Conservation (phyloP, 331 rosid species). For the Acacia concinna region DNA sequence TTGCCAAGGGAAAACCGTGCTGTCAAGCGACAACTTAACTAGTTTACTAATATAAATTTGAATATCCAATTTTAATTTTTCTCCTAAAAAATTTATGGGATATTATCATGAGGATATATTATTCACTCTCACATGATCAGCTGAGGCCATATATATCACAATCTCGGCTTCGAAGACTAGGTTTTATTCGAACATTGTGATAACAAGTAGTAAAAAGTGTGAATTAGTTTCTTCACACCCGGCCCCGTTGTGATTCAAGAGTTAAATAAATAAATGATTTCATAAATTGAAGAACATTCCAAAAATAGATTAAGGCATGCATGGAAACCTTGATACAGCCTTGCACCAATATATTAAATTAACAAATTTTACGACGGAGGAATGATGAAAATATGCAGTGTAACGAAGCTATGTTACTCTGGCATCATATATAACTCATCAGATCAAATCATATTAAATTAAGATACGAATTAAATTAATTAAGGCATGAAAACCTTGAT, state of each 20-base stretch:
- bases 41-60: not conserved
- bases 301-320: too few relatives aligned
- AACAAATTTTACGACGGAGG: not conserved
- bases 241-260: not conserved
- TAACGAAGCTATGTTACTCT: slow-evolving; percentile 22
- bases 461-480: slow-evolving; percentile 22
- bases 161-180: not conserved
- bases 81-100: not conserved
- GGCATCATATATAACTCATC: slow-evolving; percentile 14
- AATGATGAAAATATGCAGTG: not conserved
- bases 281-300: not conserved
- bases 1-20: not conserved
- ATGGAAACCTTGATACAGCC: too few relatives aligned
- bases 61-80: not conserved
- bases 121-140: not conserved
- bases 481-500: slow-evolving; percentile 33
- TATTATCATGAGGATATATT: not conserved
- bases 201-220: too few relatives aligned
- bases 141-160: not conserved
- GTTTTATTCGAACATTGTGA: not conserved
- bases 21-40: not conserved
- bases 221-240: not conserved
- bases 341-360: not conserved
- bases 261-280: not conserved
- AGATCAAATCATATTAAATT: slow-evolving; percentile 6